Percentiles rank a stretch among this genome's conserved stretches.
Evolutionary conservation across 768 basidiomycete species (phyloP).

Genomic region (Ramaria rubella): DNA sequence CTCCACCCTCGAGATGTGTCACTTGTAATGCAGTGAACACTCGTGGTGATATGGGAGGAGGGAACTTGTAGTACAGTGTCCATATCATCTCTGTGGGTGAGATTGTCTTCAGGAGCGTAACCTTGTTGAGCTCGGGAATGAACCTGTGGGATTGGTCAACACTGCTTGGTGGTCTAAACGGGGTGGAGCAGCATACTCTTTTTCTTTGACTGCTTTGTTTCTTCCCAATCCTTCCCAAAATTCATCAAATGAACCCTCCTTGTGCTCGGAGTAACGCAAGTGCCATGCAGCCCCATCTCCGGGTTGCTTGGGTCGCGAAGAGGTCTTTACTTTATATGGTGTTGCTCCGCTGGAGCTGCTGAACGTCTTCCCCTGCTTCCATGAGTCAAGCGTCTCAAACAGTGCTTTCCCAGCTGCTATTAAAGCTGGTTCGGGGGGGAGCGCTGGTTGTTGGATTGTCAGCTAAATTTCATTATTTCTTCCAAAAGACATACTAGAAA

Average conservation of each 20-base stretch:
- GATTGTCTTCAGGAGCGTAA: constrained; percentile 52
- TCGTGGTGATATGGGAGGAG: constrained; percentile 63
- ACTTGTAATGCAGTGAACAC: constrained; percentile 72
- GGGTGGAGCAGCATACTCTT: constrained; percentile 39
- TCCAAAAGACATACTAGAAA: constrained; percentile 27
- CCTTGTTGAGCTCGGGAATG: constrained; percentile 58
- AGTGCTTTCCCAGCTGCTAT: constrained; percentile 48
- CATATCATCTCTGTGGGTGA: constrained; percentile 62
- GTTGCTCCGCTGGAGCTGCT: constrained; percentile 29
- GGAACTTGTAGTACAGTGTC: constrained; percentile 67
- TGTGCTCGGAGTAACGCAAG: constrained; percentile 60
- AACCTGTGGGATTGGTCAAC: constrained; percentile 38
- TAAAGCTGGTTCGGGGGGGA: constrained; percentile 55
- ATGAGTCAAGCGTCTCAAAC: constrained; percentile 48
- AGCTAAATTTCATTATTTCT: not conserved
- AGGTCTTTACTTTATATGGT: constrained; percentile 42
- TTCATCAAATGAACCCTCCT: constrained; percentile 65
- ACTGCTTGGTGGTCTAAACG: not conserved
- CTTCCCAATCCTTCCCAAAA: constrained; percentile 63
- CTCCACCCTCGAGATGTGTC: constrained; percentile 41
- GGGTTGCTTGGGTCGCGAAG: constrained; percentile 42
- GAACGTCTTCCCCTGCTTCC: constrained; percentile 65
- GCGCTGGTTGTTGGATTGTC: constrained; percentile 32
- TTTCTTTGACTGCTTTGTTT: constrained; percentile 64
- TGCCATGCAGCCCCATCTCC: constrained; percentile 61